phyloP scores from a whole-genome alignment of 768 basidiomycete genomes.

The Tylopilus subfusipes region DNA sequence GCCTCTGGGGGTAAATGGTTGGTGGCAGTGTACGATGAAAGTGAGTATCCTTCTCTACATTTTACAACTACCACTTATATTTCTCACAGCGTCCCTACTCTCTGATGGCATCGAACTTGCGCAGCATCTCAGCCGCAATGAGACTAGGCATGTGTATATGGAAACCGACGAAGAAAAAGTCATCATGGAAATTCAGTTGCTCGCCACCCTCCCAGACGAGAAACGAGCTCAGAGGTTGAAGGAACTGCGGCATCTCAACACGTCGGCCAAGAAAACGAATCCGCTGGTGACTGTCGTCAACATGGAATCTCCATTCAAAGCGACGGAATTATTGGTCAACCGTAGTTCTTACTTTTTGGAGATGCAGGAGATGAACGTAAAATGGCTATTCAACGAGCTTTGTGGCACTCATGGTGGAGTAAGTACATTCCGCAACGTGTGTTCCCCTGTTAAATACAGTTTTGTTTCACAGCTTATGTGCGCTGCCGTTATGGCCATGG shows the following conservation, averaged over 20 bases:
- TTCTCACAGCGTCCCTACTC: too few species aligned
- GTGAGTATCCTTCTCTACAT: neutral
- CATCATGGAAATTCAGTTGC: slow-evolving; percentile 12
- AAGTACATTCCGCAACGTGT: neutral
- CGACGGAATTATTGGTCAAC: neutral
- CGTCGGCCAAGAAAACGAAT: neutral
- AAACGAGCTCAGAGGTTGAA: too few species aligned
- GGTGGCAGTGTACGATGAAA: neutral
- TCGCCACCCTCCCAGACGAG: too few species aligned
- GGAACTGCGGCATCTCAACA: too few species aligned
- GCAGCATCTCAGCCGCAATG: slow-evolving; percentile 8
- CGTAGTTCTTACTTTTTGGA: neutral
- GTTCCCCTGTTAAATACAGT: neutral
- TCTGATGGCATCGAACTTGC: neutral
- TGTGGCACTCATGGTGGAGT: neutral
- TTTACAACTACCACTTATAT: too few species aligned
- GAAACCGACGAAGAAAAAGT: slow-evolving; percentile 6
- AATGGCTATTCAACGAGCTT: neutral
- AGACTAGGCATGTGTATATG: slow-evolving; percentile 10
- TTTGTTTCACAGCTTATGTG: neutral
- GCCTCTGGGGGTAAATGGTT: neutral
- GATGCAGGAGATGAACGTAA: neutral
- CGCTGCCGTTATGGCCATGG: neutral
- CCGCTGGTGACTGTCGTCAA: neutral
- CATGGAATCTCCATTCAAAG: neutral